phyloP scores from a whole-genome alignment of 2,329 filamentous ascomycete genomes.

The Ophiocordyceps robertsii region DNA sequence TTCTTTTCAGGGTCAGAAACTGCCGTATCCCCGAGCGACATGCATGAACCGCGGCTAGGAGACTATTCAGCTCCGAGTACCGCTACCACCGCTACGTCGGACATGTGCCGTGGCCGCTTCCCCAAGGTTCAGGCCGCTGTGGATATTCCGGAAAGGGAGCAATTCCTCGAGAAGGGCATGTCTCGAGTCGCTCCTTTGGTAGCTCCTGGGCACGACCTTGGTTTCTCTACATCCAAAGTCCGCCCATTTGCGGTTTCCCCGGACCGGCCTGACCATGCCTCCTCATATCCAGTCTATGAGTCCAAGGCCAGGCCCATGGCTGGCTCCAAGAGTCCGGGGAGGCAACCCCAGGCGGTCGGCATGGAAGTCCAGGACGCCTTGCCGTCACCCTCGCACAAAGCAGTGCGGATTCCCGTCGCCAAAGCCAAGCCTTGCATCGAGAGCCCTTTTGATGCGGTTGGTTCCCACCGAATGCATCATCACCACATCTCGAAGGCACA shows the following conservation, averaged over 20 bases:
- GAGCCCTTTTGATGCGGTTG: conserved; percentile 1
- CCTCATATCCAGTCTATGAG: neutral
- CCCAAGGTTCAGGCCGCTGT: neutral
- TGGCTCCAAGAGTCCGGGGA: neutral
- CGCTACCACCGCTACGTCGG: neutral
- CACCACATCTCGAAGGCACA: conserved; percentile 6
- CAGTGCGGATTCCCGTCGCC: neutral
- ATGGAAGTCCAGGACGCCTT: neutral
- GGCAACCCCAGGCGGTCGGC: neutral
- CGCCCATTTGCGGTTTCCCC: neutral
- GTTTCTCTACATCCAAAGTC: conserved; percentile 3
- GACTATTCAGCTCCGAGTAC: neutral
- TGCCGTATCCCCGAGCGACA: neutral
- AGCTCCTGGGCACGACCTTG: neutral
- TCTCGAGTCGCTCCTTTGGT: neutral
- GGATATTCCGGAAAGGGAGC: neutral
- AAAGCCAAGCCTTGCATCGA: conserved; percentile 3
- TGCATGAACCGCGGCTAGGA: neutral
- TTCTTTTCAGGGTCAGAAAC: conserved; percentile 5
- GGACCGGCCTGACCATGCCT: neutral
- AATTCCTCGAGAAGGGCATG: neutral
- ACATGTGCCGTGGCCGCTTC: neutral
- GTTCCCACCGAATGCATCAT: conserved; percentile 4
- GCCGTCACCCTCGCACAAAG: neutral
- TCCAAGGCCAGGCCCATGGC: conserved; percentile 3